These are phyloP conservation scores for Somion occarium DNA, from an alignment of 1,284 basidiomycete species.

Conservation along the genomic window DNA sequence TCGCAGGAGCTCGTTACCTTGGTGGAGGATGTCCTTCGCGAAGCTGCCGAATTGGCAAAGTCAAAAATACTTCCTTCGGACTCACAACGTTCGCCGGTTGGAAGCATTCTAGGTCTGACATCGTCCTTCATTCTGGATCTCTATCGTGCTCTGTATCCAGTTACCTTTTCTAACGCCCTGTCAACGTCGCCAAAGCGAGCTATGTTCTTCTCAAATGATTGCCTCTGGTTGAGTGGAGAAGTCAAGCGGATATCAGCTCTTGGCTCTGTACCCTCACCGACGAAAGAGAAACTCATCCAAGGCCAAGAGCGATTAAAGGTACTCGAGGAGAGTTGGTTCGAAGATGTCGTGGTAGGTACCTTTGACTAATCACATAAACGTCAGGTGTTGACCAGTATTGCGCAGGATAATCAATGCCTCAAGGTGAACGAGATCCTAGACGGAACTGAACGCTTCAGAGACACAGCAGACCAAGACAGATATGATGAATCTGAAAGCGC, in stretches of 20 bases:
- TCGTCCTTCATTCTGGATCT: conserved; percentile 74
- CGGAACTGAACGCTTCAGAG: conserved; percentile 67
- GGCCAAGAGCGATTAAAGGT: conserved; percentile 43
- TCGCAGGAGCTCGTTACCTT: conserved; percentile 53
- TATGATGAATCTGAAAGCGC: conserved; percentile 76
- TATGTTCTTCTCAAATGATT: conserved; percentile 88
- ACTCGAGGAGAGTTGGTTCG: conserved; percentile 62
- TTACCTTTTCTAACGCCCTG: conserved; percentile 53
- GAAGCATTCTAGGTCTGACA: conserved; percentile 53
- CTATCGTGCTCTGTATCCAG: conserved; percentile 80
- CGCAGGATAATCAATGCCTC: conserved; percentile 39
- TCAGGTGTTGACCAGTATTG: background rate
- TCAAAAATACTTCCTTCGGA: conserved; percentile 46
- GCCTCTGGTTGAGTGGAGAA: conserved; percentile 60
- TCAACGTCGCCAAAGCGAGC: conserved; percentile 50
- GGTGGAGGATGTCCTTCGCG: conserved; percentile 53
- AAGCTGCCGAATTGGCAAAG: conserved; percentile 51
- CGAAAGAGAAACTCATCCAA: conserved; percentile 47
- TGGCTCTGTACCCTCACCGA: conserved; percentile 21
- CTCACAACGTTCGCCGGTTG: conserved; percentile 32
- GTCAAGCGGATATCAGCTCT: conserved; percentile 34
- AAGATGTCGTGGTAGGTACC: conserved; percentile 57
- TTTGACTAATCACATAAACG: conserved; percentile 5
- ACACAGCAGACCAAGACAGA: conserved; percentile 70
- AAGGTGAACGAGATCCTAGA: conserved; percentile 46